Percentiles rank a stretch among this genome's conserved stretches.
These are phyloP conservation scores for Moringa oleifera DNA, from an alignment of 345 rosid genomes.

Conservation along the genomic window DNA sequence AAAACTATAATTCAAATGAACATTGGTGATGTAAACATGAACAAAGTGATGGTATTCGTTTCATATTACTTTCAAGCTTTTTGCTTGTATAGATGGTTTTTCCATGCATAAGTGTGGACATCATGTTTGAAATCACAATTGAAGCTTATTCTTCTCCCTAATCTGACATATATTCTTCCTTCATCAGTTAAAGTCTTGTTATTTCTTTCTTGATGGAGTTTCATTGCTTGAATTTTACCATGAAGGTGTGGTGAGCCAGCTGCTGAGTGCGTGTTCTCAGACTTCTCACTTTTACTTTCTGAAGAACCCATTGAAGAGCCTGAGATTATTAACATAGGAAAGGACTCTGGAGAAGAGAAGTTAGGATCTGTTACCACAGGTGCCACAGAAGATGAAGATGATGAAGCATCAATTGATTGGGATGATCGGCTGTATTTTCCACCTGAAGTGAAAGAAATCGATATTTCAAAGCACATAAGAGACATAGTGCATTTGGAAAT, in stretches of 20 bases:
- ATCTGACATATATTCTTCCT: too few species aligned
- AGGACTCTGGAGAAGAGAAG: conserved; percentile 31
- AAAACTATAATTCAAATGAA: too few species aligned
- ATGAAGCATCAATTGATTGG: conserved; percentile 57
- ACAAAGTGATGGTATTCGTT: too few species aligned
- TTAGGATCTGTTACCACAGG: conserved; percentile 17
- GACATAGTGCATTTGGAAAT: conserved; percentile 82
- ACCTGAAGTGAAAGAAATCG: conserved; percentile 55
- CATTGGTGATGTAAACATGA: too few species aligned
- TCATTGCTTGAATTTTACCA: background rate
- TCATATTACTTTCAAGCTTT: too few species aligned
- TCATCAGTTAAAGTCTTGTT: too few species aligned
- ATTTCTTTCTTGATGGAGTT: background rate
- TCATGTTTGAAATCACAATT: background rate
- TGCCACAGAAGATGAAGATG: conserved; percentile 23
- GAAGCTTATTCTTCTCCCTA: too few species aligned
- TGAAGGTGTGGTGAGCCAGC: conserved; percentile 74
- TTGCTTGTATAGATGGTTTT: background rate
- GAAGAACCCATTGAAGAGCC: conserved; percentile 74
- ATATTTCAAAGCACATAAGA: conserved; percentile 77
- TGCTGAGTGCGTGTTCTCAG: conserved; percentile 67
- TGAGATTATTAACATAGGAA: conserved; percentile 52
- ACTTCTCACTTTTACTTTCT: conserved; percentile 62
- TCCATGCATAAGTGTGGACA: background rate
- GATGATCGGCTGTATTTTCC: conserved; percentile 82